Evolutionary conservation across 73 alveolate species (phyloP), one percentile per base, ranked within the genome.

Genomic region (Paramecium primaurelia): DNA sequence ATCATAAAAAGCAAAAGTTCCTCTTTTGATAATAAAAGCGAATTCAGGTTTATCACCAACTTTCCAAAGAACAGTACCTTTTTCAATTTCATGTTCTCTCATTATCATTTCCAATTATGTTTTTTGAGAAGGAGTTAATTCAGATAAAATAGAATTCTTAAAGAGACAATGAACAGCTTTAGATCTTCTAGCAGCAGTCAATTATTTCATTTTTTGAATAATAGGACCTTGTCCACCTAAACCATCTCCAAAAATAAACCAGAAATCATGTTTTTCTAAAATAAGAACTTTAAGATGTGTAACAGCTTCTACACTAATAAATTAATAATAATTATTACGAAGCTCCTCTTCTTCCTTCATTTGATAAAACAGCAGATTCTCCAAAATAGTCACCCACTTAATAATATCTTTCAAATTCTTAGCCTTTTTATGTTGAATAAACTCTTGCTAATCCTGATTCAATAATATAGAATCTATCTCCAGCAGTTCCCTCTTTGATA

Each of bases 161-260:
- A 71, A 89, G 1, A 89, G 30, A 44, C 86, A 77, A 25, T 71
- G 84, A 45, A 89, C 49, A 28, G 94, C 94, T 69, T 89, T 89
- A 6, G 94, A 89, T 71, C 84, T 71, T 45, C 94, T 58, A 45
- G 94, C 94, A 22, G 71, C 90, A 12, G 94, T 71, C 8, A 89
- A 54, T 38, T 40, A 18, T 83, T 71, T 89, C 80, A 89, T 71
- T 59, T 89, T 89, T 71, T 83, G 26, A 40, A 89, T 89, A 14
- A 89, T 83, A 5, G 94, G 94, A 12, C 94, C 94, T 51, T 89
- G 26, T 37, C 94, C 94, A 71, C 94, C 94, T 11, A 58, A 28
- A 7, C 94, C 94, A 89, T 89, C 94, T 0, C 94, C 94, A 89
- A 89, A 89, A 30, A 89, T 89, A 45, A 89, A 89, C 88, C 88